phyloP scores from a whole-genome alignment of 1,139 yeast genomes.

The Candida sp. region DNA sequence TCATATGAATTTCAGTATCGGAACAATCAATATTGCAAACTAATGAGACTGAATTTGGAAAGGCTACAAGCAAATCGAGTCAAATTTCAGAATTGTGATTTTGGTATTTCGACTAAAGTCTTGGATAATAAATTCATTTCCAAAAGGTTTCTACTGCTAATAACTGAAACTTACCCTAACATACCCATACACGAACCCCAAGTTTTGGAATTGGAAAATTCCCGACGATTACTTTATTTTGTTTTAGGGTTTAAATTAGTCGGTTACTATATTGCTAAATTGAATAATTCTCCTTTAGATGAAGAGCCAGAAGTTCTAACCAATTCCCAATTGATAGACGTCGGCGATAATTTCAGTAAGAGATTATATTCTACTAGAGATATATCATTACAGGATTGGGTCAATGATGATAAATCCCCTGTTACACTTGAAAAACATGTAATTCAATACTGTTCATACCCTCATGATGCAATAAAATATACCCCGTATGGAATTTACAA shows the following conservation, averaged over 20 bases:
- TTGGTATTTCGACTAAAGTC: slow-evolving; percentile 5
- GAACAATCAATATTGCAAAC: slow-evolving; percentile 1
- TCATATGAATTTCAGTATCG: not conserved
- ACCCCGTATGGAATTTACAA: slow-evolving; percentile 3
- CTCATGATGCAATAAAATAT: not conserved
- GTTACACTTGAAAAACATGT: not conserved
- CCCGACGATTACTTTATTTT: not conserved
- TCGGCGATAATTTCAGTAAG: not conserved
- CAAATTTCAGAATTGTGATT: not conserved
- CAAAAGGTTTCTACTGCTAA: slow-evolving; percentile 1
- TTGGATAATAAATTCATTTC: slow-evolving; percentile 8
- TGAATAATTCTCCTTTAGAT: slow-evolving; percentile 1
- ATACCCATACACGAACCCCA: not conserved
- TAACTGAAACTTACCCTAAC: not conserved
- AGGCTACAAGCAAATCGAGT: not conserved
- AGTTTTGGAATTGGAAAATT: not conserved
- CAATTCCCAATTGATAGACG: not conserved
- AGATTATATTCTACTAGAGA: not conserved
- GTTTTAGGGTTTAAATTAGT: slow-evolving; percentile 6
- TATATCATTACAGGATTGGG: not conserved
- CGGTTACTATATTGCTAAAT: slow-evolving; percentile 2
- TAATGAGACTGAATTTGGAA: slow-evolving; percentile 3
- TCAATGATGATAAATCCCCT: not conserved
- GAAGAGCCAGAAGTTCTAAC: slow-evolving; percentile 1
- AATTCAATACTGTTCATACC: not conserved